Base-by-base conservation (phyloP, 2,329 filamentous ascomycete genomes). In the Coniochaeta sp. region DNA sequence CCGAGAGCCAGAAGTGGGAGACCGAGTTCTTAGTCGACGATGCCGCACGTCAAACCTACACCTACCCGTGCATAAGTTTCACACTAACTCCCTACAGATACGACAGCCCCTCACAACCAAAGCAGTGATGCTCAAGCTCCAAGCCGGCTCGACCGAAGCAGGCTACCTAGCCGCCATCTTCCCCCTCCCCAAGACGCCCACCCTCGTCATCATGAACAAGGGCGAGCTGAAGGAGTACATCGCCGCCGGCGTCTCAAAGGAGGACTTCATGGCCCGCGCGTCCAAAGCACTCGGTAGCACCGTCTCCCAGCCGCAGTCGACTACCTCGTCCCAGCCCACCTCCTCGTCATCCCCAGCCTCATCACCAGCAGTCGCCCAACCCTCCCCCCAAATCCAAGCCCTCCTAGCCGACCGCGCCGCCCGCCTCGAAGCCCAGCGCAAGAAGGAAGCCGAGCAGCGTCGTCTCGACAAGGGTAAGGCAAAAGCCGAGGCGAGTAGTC, bases 131-230 rank as follows among this genome's bases (percentile, higher is more conserved):
- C 74, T 96, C 20, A 81, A 85, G 49, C 74, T 96, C 20, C 69
- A 76, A 30, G 82, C 85, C 16, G 88, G 85, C 20, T 91, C 87
- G 2, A 80, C 87, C 57, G 91, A 96, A 71, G 90, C 90, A 9
- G 83, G 81, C 6, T 95, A 90, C 61, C 75, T 97, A 13, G 80
- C 85, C 9, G 88, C 89, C 45, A 88, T 96, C 61, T 95, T 89
- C 61, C 88, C 89, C 0, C 73, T 96, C n/a, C 79, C 82, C 1
- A 82, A 82, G 58, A 82, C 83, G n/a, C 91, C 92, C 0, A 87
- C 87, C 1, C 70, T 96, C 8, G 78, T 96, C 14, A 74, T 95
- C 18, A 91, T 96, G 59, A 82, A 85, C 80, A 87, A 90, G 67
- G 89, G 87, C 8, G 80, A 87, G 55, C 71, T 95, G 13, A 84